These are phyloP conservation scores for Neurospora cerealis DNA, from an alignment of 495 filamentous ascomycete genomes.

Conservation along the genomic window DNA sequence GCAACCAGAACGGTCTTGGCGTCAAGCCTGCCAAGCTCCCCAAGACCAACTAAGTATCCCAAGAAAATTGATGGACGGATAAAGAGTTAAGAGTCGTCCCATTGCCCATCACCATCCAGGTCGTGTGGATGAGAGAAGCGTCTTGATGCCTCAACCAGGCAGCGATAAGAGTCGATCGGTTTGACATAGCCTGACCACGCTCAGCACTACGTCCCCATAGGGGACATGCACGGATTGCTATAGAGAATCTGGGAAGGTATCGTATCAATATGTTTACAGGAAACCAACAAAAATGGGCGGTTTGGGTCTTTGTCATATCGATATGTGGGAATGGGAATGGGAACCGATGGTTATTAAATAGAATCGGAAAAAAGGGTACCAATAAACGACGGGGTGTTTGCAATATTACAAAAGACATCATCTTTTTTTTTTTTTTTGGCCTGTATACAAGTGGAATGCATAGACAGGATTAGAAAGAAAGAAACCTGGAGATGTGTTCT, in stretches of 20 bases:
- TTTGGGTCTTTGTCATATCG: neutral
- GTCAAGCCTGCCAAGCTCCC: conserved; percentile 39
- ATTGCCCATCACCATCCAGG: neutral
- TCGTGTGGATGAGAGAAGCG: neutral
- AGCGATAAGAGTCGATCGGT: neutral
- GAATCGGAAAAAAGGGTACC: neutral
- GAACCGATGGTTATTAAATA: neutral
- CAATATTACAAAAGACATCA: neutral
- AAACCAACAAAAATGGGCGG: neutral
- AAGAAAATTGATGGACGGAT: neutral
- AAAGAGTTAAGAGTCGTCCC: neutral
- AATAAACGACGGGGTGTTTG: neutral
- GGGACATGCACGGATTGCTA: neutral
- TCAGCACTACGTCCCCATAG: neutral
- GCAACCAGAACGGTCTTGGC: conserved; percentile 69
- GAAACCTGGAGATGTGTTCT: neutral
- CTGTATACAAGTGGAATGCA: neutral
- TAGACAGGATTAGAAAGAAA: neutral
- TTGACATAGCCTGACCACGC: neutral
- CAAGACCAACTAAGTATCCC: neutral
- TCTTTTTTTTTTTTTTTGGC: neutral
- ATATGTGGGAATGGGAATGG: neutral
- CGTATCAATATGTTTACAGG: neutral
- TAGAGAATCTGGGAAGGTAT: neutral
- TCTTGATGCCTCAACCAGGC: neutral